phyloP scores from a whole-genome alignment of 768 basidiomycete genomes.

The Suillus spraguei region DNA sequence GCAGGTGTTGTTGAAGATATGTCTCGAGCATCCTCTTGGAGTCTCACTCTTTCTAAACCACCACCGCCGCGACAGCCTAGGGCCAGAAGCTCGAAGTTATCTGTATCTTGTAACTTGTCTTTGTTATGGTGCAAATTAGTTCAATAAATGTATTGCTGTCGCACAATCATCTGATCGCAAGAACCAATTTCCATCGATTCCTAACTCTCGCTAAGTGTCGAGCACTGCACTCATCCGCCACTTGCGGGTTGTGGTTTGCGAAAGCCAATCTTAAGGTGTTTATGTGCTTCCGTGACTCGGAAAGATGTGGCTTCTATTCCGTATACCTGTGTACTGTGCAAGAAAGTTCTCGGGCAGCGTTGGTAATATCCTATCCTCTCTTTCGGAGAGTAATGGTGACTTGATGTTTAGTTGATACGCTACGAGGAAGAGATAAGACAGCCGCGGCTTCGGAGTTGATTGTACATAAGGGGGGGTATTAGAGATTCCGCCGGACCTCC shows the following conservation, averaged over 20 bases:
- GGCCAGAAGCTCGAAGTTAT: background rate
- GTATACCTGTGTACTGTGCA: no score
- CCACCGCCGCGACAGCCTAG: background rate
- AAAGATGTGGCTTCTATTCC: no score
- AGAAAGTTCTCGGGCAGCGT: no score
- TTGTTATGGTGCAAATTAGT: background rate
- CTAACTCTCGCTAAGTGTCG: background rate
- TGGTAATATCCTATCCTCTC: no score
- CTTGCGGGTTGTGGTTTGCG: background rate
- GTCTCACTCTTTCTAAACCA: background rate
- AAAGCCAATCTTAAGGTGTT: background rate
- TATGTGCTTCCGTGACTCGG: background rate
- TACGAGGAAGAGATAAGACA: no score
- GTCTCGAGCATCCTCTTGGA: background rate
- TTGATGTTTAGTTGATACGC: no score
- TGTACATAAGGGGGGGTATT: no score
- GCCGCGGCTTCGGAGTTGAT: no score
- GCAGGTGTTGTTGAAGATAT: background rate
- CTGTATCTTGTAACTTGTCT: background rate
- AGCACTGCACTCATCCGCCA: background rate
- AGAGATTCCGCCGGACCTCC: no score
- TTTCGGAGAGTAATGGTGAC: no score
- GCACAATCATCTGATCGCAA: background rate
- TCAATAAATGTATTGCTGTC: background rate
- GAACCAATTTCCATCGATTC: background rate